Base-by-base conservation (phyloP, 345 rosid genomes). In the Citrus cavaleriei region DNA sequence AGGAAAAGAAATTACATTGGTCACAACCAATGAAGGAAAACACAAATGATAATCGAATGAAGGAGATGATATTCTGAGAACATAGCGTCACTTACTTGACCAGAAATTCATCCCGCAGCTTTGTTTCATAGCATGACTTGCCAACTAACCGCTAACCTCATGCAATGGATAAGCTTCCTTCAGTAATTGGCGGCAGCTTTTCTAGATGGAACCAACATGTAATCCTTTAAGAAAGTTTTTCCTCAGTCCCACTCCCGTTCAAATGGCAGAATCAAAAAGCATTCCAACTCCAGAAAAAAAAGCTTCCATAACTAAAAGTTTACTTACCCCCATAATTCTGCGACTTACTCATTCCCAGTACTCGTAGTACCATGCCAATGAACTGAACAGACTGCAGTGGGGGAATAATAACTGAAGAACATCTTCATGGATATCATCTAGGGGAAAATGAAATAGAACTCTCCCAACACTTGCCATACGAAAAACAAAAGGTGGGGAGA, bases 61-160 rank as follows among this genome's bases (percentile, higher is more conserved):
- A 77, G 64, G 70, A 77, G 75, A 49, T 25, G 32, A 69, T 49
- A 46, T 60, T 78, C 75, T 42, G 74, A 77, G 34, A 68, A 78
- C 80, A 38, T 68, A 78, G 24, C 60, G 74, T 78, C 83, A 87
- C 87, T 89, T 87, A 84, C 89, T 82, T 84, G 90, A 82, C 85
- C 84, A 72, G 51, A 73, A 81, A 77, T 73, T 75, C 78, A 83
- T 81, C 79, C 78, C 28, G 85, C 72, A 77, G 82, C 87, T 70
- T 82, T 87, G 63, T 38, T 77, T 83, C 81, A 63, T 86, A 81
- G 68, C 74, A 80, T 71, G 79, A 54, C 79, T 70, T 75, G 79
- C 42, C 84, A 83, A 78, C 46, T 78, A 32, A 71, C 75, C 3
- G 71, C 77, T 75, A 21, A 77, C 60, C 61, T 81, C 84, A 70